These are phyloP conservation scores for Metschnikowia continentalis DNA, from an alignment of 805 yeast genomes.

Conservation along the genomic window DNA sequence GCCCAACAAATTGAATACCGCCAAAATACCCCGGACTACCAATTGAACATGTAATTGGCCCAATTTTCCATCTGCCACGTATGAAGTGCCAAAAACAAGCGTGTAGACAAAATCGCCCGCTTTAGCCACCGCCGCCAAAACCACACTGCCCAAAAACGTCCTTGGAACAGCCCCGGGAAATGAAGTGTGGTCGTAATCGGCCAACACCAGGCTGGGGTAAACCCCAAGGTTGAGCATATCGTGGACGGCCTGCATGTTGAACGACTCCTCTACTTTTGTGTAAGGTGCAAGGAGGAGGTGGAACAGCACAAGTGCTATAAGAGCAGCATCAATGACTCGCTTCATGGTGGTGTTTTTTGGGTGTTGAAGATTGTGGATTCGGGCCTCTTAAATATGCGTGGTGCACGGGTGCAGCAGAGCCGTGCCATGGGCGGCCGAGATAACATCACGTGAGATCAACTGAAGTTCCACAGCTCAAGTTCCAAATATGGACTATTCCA, in stretches of 20 bases:
- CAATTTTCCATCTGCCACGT: slow-evolving; percentile 8
- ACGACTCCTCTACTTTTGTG: slow-evolving; percentile 93
- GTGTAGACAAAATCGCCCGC: slow-evolving; percentile 23
- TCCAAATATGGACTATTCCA: too few species aligned
- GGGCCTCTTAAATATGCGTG: neutral
- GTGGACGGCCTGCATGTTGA: slow-evolving; percentile 84
- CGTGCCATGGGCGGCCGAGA: neutral
- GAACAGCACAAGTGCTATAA: slow-evolving; percentile 44
- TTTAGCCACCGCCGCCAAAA: slow-evolving; percentile 46
- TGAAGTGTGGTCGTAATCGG: slow-evolving; percentile 63
- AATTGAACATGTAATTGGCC: slow-evolving; percentile 51
- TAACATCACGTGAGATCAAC: too few species aligned
- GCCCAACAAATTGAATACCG: slow-evolving; percentile 53
- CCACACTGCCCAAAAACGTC: slow-evolving; percentile 68
- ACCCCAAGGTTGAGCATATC: slow-evolving; percentile 69
- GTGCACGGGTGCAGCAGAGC: neutral
- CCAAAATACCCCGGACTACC: slow-evolving; percentile 56
- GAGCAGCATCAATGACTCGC: slow-evolving; percentile 17
- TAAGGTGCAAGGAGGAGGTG: slow-evolving; percentile 64
- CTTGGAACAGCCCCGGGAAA: slow-evolving; percentile 92
- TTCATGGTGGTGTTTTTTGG: neutral
- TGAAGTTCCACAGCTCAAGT: too few species aligned
- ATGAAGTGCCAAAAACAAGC: slow-evolving; percentile 10
- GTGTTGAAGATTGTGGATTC: neutral
- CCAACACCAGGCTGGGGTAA: slow-evolving; percentile 26